These are phyloP conservation scores for Talaromyces nanjingensis DNA, from an alignment of 495 filamentous ascomycete species.

Conservation along the genomic window DNA sequence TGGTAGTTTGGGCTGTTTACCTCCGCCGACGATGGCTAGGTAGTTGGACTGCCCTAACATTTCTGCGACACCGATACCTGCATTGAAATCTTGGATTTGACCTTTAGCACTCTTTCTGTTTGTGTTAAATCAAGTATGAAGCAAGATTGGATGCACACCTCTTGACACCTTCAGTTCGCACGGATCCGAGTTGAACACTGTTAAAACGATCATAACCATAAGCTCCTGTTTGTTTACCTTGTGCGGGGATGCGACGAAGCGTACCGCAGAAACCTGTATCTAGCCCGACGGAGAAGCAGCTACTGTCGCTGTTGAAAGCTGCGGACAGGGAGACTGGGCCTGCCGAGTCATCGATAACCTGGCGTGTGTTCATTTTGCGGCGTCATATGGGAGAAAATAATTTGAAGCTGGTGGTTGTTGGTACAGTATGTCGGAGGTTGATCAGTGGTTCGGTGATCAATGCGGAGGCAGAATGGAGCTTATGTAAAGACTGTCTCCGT, in stretches of 20 bases:
- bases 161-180: slow-evolving; percentile 65
- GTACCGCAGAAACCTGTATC: slow-evolving; percentile 82
- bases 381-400: not conserved
- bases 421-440: not conserved
- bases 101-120: not conserved
- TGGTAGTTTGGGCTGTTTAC: slow-evolving; percentile 76
- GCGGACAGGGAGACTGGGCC: slow-evolving; percentile 73
- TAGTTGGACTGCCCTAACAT: slow-evolving; percentile 89
- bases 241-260: slow-evolving; percentile 17
- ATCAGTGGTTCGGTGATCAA: not conserved
- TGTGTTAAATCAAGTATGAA: not conserved
- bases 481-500: not conserved
- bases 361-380: slow-evolving; percentile 78
- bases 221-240: slow-evolving; percentile 10
- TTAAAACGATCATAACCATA: slow-evolving; percentile 8
- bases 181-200: slow-evolving; percentile 73
- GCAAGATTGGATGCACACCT: slow-evolving; percentile 34
- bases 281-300: slow-evolving; percentile 82
- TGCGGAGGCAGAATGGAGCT: not conserved
- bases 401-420: not conserved
- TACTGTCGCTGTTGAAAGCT: slow-evolving; percentile 80
- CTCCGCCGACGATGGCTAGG: slow-evolving; percentile 84
- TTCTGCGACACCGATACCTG: slow-evolving; percentile 72
- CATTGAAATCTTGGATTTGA: slow-evolving; percentile 62
- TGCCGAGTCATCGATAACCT: slow-evolving; percentile 69